Evolutionary conservation across 345 rosid species (phyloP).

Genomic region (Eucalyptus marginata): DNA sequence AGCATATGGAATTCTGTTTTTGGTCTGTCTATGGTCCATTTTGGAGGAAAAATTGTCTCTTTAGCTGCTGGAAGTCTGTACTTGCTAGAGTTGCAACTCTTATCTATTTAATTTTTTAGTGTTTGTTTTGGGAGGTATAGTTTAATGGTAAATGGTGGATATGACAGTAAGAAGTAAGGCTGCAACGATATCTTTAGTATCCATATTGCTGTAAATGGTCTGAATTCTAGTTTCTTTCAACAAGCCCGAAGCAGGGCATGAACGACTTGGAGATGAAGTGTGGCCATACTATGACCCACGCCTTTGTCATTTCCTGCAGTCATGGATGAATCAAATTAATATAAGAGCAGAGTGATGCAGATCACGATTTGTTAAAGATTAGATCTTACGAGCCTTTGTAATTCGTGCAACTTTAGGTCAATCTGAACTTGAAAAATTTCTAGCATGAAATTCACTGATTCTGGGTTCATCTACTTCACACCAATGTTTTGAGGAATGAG

Average conservation of each 20-base stretch:
- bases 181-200: not conserved
- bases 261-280: not conserved
- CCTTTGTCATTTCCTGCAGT: not conserved
- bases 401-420: not conserved
- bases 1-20: not conserved
- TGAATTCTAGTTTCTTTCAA: not conserved
- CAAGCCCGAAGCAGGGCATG: not conserved
- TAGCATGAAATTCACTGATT: not conserved
- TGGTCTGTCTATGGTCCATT: not conserved
- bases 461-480: not conserved
- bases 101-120: not conserved
- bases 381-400: not conserved
- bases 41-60: not conserved
- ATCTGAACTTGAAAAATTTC: not conserved
- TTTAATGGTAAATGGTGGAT: not conserved
- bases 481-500: not conserved
- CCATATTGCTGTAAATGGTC: not conserved
- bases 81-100: not conserved
- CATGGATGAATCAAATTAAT: not conserved
- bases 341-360: not conserved
- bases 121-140: not conserved
- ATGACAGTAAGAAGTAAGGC: not conserved
- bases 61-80: not conserved
- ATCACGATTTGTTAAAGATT: not conserved
- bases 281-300: not conserved